Conservation (phyloP, 768 basidiomycete genomes). For the Suillus tomentosus region DNA sequence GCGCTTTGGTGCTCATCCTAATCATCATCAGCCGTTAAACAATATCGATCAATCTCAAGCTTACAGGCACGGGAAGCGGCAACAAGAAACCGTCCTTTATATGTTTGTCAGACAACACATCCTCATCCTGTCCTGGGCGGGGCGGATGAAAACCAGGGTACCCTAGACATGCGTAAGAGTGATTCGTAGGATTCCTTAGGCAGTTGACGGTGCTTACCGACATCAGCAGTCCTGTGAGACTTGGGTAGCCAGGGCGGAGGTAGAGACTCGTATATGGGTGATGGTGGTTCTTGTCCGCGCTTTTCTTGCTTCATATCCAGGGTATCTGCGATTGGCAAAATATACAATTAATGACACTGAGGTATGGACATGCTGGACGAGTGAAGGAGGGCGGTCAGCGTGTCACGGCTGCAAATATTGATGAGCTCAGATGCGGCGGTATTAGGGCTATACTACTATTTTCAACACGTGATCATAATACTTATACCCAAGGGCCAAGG, state of each 20-base stretch:
- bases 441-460: background rate
- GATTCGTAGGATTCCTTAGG: background rate
- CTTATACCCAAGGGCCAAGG: too few species aligned
- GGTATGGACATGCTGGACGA: conserved; percentile 6
- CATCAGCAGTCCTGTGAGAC: conserved; percentile 64
- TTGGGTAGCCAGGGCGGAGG: conserved; percentile 78
- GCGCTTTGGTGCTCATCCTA: conserved; percentile 27
- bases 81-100: conserved; percentile 68
- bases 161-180: conserved; percentile 42
- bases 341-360: conserved; percentile 8
- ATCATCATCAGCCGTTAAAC: conserved; percentile 4
- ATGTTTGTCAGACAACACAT: conserved; percentile 61
- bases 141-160: conserved; percentile 80
- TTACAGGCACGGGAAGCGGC: conserved; percentile 56
- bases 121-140: conserved; percentile 73
- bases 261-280: conserved; percentile 61
- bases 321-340: background rate
- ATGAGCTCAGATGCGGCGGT: background rate
- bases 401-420: background rate
- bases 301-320: conserved; percentile 18
- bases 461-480: background rate
- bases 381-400: background rate
- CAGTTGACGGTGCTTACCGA: conserved; percentile 47
- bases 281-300: conserved; percentile 28
- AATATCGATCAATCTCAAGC: conserved; percentile 22